Percentiles rank a stretch among this genome's conserved stretches.
phyloP scores from a whole-genome alignment of 768 basidiomycete genomes.

The Amyloporia xantha region DNA sequence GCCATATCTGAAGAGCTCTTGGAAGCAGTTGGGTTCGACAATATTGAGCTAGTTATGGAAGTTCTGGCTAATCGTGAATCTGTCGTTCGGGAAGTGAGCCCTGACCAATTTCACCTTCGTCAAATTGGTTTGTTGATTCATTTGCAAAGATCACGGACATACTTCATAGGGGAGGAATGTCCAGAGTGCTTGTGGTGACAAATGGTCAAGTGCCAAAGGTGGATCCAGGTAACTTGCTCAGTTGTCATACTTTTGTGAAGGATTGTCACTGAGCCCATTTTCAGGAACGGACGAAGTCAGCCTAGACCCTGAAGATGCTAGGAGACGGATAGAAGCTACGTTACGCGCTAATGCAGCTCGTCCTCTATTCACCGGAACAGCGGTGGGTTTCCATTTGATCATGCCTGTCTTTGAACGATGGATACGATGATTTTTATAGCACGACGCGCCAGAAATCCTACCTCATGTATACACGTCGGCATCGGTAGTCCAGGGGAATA shows the following conservation, averaged over 20 bases:
- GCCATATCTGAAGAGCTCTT: conserved; percentile 71
- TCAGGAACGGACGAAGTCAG: not conserved
- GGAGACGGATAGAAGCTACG: conserved; percentile 53
- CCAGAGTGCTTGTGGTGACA: too few relatives aligned
- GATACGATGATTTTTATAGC: conserved; percentile 26
- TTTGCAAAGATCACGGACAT: too few relatives aligned
- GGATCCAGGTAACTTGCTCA: not conserved
- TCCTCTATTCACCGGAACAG: conserved; percentile 51
- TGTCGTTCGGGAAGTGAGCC: conserved; percentile 43
- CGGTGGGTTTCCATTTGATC: not conserved
- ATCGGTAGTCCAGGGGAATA: conserved; percentile 48
- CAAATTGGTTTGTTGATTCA: too few relatives aligned
- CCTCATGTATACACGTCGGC: conserved; percentile 88
- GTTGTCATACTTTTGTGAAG: not conserved
- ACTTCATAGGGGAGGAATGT: too few relatives aligned
- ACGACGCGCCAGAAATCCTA: conserved; percentile 50
- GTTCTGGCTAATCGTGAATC: conserved; percentile 52
- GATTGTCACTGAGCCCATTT: not conserved
- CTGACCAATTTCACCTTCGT: too few relatives aligned
- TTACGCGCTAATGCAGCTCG: conserved; percentile 57
- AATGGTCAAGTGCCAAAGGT: too few relatives aligned
- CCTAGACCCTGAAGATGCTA: conserved; percentile 37
- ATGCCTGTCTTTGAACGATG: not conserved
- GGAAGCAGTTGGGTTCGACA: conserved; percentile 80
- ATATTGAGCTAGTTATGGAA: conserved; percentile 70